Conservation (phyloP, 192 early-diverging fungal species). For the Coemansia javaensis region DNA sequence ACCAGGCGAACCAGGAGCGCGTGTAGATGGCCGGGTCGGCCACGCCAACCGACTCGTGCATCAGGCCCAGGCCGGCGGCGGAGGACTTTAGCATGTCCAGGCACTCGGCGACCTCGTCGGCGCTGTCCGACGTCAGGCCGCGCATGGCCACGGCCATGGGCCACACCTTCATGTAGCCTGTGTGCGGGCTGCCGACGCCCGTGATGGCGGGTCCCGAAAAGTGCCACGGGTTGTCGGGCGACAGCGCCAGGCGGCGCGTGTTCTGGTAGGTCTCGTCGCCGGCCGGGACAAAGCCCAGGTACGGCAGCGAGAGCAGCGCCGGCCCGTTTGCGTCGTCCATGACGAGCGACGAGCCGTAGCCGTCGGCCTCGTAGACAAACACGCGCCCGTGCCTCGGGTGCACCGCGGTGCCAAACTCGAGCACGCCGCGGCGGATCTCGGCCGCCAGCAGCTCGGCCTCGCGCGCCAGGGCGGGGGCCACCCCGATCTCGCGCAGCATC, state of each 20-base stretch:
- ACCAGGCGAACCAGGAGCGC: constrained; percentile 45
- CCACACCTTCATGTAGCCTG: constrained; percentile 58
- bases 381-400: constrained; percentile 55
- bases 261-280: constrained; percentile 52
- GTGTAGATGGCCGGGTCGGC: constrained; percentile 35
- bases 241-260: constrained; percentile 58
- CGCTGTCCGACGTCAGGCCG: constrained; percentile 47
- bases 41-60: constrained; percentile 62
- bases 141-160: constrained; percentile 61
- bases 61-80: constrained; percentile 55
- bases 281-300: constrained; percentile 54
- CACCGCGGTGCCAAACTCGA: constrained; percentile 44
- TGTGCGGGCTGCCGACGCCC: constrained; percentile 64
- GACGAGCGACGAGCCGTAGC: constrained; percentile 57
- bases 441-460: constrained; percentile 38
- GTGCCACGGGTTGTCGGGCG: constrained; percentile 61
- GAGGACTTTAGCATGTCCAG: constrained; percentile 53
- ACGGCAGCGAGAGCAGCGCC: constrained; percentile 57
- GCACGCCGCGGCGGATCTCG: constrained; percentile 53
- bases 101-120: constrained; percentile 52
- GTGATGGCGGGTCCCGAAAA: constrained; percentile 52
- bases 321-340: constrained; percentile 74
- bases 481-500: constrained; percentile 35
- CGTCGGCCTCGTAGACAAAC: constrained; percentile 70
- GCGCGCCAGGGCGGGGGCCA: constrained; percentile 23